A percentile compares a stretch with the other conserved stretches of the same genome.
These are phyloP conservation scores for Speleostelium caveatum DNA, from an alignment of 78 protist species.

Conservation along the genomic window DNA sequence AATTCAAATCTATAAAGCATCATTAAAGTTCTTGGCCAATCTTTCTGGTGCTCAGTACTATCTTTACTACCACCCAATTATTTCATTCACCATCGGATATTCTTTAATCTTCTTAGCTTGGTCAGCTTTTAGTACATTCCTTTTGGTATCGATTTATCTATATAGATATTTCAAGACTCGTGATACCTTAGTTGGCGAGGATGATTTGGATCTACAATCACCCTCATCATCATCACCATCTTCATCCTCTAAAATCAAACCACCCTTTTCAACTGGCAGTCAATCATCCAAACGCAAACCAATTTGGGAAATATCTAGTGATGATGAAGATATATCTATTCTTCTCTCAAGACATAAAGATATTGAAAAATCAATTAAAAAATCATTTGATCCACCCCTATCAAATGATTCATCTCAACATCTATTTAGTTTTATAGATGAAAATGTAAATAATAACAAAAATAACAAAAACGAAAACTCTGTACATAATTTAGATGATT, in stretches of 20 bases:
- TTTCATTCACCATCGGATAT: slow-evolving; percentile 39
- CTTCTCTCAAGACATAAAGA: too few species aligned
- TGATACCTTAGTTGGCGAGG: slow-evolving; percentile 35
- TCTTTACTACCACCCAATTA: slow-evolving; percentile 38
- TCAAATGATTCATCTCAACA: too few species aligned
- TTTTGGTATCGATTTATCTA: slow-evolving; percentile 17
- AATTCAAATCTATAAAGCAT: slow-evolving; percentile 63
- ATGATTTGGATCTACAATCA: not conserved
- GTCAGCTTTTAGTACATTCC: not conserved
- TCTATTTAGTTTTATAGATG: too few species aligned
- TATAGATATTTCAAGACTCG: slow-evolving; percentile 39
- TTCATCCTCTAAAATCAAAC: not conserved
- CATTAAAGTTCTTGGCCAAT: slow-evolving; percentile 34
- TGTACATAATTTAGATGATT: not conserved
- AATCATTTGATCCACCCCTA: too few species aligned
- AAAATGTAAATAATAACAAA: not conserved
- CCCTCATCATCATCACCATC: not conserved
- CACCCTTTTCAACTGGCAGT: not conserved
- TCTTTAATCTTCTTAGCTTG: slow-evolving; percentile 5
- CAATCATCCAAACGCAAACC: slow-evolving; percentile 5
- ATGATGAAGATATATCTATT: too few species aligned
- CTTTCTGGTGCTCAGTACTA: slow-evolving; percentile 55
- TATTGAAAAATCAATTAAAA: too few species aligned
- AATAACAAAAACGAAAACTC: not conserved
- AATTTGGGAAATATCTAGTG: slow-evolving; percentile 35